Evolutionary conservation across 164 flowering plant genomes (phyloP), one percentile per base, ranked within the genome.

Genomic region (Magnolia sinica): DNA sequence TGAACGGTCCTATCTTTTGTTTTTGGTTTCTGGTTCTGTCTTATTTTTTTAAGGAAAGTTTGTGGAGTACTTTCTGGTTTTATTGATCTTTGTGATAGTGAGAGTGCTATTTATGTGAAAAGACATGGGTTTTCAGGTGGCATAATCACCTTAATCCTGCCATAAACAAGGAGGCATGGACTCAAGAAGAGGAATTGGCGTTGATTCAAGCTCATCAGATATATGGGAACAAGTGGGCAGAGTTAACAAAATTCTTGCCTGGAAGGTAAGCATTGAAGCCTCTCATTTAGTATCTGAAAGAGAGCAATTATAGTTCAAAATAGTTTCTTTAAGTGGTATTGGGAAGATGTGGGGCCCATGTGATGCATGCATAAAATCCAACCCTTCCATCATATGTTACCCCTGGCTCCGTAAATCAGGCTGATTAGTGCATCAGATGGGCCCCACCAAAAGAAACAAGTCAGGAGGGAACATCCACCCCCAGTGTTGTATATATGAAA

Each of bases 221-320:
- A 73, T 89, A 90, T 81, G 98, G 99, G 67, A 96, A 96, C 89
- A 94, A 88, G 81, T 96, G 99, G 99, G 99, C 98, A 19, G 99
- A 96, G 87, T 85, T 96, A 66, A 85, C 97, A 13, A 96, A 96
- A 77, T 90, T 88, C 79, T 88, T 96, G 83, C 97, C 98, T 71
- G 99, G 99, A 78, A 91, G 99, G 99, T 92, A 80, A 29, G 68
- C 24, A 23, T 23, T 24, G 11, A 65, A 65, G 68, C 68, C 24
- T 65, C 13, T 14, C 16, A 24, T 24, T 13, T 59, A 13, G 19
- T 65, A 37, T 37, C 45, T 37, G 45, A 37, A 37, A 5, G 7
- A 37, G 45, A 37, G 45, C 4, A 7, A 37, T 37, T 37, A 37
- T 37, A 37, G 45, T 37, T 37, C 6, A 37, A 37, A 37, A 37